Base-by-base conservation (phyloP, 2,329 filamentous ascomycete species). In the Pezicula carpinea region DNA sequence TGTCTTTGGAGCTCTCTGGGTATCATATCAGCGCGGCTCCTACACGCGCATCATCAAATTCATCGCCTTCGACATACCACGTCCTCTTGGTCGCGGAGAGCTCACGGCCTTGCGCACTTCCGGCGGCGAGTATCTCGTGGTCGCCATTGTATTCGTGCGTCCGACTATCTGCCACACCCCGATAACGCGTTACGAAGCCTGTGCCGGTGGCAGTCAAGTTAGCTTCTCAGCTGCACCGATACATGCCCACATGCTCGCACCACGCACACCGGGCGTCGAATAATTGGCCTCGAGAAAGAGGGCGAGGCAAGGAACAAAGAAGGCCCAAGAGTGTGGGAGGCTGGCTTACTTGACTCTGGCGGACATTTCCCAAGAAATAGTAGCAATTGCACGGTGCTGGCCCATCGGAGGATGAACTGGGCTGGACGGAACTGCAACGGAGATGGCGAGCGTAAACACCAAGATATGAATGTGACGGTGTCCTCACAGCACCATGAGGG, bases 1-100 rank as follows among this genome's bases (percentile, higher is more conserved):
- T 95, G 65, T 95, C 90, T 70, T 92, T 95, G 44, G 80, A 73
- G 66, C 87, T 87, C 70, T 88, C 85, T 86, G 56, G 48, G 39
- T 47, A 48, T 39, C n/a, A 22, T 32, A 53, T 62, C 54, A 61
- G 56, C 43, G 47, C 38, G 22, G 23, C 31, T 11, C 23, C 19
- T 23, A 33, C 32, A 39, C 10, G 10, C n/a, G 15, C 14, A 32
- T 4, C 44, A 46, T 26, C 29, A 39, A 13, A 36, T 32, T 35
- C 11, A 31, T 32, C 41, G 39, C 32, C 17, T 43, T 39, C 40
- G 34, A 68, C 73, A 57, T 65, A 76, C 75, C 75, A 66, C 76
- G 73, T 56, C 70, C 71, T 62, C 79, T 81, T 22, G 76, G 73
- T 63, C 75, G 72, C 33, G 77, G 77, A 49, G 77, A 80, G 54